A percentile compares a stretch with the other conserved stretches of the same genome.
These are phyloP conservation scores for Tirmania nivea DNA, from an alignment of 495 filamentous ascomycete species.

Conservation along the genomic window DNA sequence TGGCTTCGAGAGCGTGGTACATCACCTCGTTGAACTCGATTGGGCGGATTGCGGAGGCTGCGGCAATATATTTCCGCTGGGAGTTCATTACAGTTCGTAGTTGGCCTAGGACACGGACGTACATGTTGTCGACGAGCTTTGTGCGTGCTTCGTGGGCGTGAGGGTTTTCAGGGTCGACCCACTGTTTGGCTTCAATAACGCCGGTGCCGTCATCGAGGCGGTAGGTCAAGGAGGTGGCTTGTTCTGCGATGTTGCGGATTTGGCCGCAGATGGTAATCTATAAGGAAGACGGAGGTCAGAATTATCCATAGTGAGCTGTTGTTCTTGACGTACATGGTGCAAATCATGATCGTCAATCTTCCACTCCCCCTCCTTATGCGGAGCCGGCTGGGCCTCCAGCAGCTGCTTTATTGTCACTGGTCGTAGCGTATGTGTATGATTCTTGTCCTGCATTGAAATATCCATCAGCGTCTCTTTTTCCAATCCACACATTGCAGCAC, in stretches of 20 bases:
- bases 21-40: slow-evolving; percentile 82
- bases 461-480: background rate
- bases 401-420: slow-evolving; percentile 91
- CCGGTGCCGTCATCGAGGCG: slow-evolving; percentile 89
- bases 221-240: slow-evolving; percentile 80
- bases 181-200: slow-evolving; percentile 77
- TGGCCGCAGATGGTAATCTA: slow-evolving; percentile 62
- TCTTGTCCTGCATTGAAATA: slow-evolving; percentile 20
- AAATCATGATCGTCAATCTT: slow-evolving; percentile 54
- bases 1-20: slow-evolving; percentile 73
- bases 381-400: slow-evolving; percentile 38
- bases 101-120: slow-evolving; percentile 62
- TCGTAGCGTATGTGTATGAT: slow-evolving; percentile 51
- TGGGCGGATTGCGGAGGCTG: slow-evolving; percentile 57
- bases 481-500: too few relatives aligned
- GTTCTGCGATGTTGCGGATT: slow-evolving; percentile 64
- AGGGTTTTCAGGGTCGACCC: slow-evolving; percentile 46
- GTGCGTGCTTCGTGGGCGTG: slow-evolving; percentile 24
- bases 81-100: slow-evolving; percentile 48
- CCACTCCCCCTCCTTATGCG: slow-evolving; percentile 51
- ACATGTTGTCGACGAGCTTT: slow-evolving; percentile 42
- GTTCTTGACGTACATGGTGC: slow-evolving; percentile 24
- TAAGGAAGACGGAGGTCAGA: slow-evolving; percentile 21
- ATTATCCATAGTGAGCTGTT: slow-evolving; percentile 1
- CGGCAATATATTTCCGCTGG: slow-evolving; percentile 43